phyloP scores from a whole-genome alignment of 352 stramenopile genomes.

The Salisapilia sapeloensis region DNA sequence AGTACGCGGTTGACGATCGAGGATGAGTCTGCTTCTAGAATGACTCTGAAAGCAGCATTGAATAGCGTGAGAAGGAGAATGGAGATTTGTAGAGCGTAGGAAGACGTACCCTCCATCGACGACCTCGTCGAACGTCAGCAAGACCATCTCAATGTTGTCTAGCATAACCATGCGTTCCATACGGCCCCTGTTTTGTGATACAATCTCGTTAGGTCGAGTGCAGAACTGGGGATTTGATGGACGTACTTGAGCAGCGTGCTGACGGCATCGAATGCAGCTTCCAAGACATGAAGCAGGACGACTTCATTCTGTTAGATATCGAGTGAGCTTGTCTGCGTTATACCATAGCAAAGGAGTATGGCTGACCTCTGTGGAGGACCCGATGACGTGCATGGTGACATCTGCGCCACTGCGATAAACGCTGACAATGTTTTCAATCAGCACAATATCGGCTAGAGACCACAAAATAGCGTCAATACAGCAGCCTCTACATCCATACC shows the following conservation, averaged over 20 bases:
- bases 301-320: conserved; percentile 59
- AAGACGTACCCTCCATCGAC: conserved; percentile 69
- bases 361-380: conserved; percentile 54
- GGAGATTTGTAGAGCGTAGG: background rate
- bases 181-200: conserved; percentile 23
- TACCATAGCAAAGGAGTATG: background rate
- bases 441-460: conserved; percentile 61
- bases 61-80: background rate
- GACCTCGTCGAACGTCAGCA: conserved; percentile 83
- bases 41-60: conserved; percentile 27
- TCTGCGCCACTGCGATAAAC: conserved; percentile 81
- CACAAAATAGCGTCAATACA: conserved; percentile 1
- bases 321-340: conserved; percentile 1
- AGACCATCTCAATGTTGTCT: conserved; percentile 83
- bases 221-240: background rate
- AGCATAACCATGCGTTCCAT: conserved; percentile 80
- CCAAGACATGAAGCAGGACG: conserved; percentile 73
- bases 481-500: background rate
- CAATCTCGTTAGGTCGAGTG: background rate
- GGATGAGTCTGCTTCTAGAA: conserved; percentile 76
- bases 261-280: conserved; percentile 71
- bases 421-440: conserved; percentile 83
- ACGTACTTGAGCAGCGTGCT: conserved; percentile 77
- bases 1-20: conserved; percentile 83
- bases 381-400: conserved; percentile 80